Base-by-base conservation (phyloP, 2,329 filamentous ascomycete genomes). In the Penicillium corylophilum region DNA sequence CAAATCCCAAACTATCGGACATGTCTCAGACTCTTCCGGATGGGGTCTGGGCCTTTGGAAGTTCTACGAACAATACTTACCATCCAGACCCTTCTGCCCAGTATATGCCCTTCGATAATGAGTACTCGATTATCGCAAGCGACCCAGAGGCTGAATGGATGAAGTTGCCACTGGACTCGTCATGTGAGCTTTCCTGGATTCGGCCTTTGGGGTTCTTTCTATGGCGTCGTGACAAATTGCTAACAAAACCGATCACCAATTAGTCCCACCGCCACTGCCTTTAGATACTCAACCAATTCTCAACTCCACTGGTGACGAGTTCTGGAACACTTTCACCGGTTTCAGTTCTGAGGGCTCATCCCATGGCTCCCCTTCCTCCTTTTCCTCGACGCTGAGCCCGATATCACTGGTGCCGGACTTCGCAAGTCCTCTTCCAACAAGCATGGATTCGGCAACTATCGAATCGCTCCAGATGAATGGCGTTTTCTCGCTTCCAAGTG, bases 391-490 rank as follows among this genome's bases (percentile, higher is more conserved):
- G 26, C 36, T 51, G 12, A 52, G 38, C 23, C 35, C 40, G 10
- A 31, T 16, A 4, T 36, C 40, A 15, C 33, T 54, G 15, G 46
- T 59, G n/a, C 56, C 56, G 6, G 42, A 26, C 26, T 59, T 59
- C 18, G 51, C 54, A 23, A 38, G 54, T n/a, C 53, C 53, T 8
- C 46, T 59, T n/a, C 56, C 56, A 4, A 36, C 46, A 23, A 48
- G 38, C 40, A 56, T 55, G 50, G 55, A 43, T 16, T 40, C 44
- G 10, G 38, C 38, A 7, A 52, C 39, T 2, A 47, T 57, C 2
- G 56, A 83, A 49, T 94, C 90, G 69, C 80, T 95, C 45, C 81
- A 85, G 56, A 81, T 83, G 65, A 95, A 94, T 76, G 89, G 89
- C 5, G 89, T 88, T 1, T 77, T 95, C 53, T 82, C 82, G 5